These are phyloP conservation scores for Trichocomaceae sp. DNA, from an alignment of 2,329 filamentous ascomycete genomes.

Conservation along the genomic window DNA sequence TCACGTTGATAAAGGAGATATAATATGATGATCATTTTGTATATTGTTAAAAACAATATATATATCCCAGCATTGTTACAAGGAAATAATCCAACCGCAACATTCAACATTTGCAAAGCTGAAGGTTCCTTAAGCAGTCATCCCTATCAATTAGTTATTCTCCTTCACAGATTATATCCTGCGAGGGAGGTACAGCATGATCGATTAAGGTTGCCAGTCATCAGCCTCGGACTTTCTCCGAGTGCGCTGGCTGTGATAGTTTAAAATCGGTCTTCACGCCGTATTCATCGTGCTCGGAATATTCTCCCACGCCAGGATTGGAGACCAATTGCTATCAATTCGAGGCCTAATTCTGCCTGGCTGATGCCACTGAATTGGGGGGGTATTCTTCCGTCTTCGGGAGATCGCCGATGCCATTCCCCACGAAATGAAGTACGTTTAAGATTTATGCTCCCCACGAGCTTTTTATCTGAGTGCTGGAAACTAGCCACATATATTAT, in stretches of 20 bases:
- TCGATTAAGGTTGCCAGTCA: no score
- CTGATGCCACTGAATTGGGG: not conserved
- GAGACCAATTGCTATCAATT: not conserved
- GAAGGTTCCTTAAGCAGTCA: not conserved
- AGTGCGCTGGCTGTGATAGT: not conserved
- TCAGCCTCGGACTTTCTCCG: conserved; percentile 4
- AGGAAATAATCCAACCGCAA: not conserved
- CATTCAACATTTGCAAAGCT: not conserved
- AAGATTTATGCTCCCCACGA: not conserved
- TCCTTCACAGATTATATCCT: no score
- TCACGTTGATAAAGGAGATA: not conserved
- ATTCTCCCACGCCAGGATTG: not conserved
- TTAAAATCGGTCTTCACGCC: conserved; percentile 6
- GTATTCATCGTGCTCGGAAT: not conserved
- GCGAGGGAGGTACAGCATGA: no score
- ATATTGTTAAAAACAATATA: not conserved
- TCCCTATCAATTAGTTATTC: no score
- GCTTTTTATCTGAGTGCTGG: not conserved
- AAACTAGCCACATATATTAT: not conserved
- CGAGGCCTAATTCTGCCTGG: not conserved
- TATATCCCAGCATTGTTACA: not conserved
- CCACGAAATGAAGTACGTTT: conserved; percentile 7
- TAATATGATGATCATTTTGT: not conserved
- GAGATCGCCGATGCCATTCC: conserved; percentile 5
- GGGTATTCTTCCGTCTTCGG: conserved; percentile 2